Base-by-base conservation (phyloP, 2,329 filamentous ascomycete genomes). In the Trichoderma citrinoviride region DNA sequence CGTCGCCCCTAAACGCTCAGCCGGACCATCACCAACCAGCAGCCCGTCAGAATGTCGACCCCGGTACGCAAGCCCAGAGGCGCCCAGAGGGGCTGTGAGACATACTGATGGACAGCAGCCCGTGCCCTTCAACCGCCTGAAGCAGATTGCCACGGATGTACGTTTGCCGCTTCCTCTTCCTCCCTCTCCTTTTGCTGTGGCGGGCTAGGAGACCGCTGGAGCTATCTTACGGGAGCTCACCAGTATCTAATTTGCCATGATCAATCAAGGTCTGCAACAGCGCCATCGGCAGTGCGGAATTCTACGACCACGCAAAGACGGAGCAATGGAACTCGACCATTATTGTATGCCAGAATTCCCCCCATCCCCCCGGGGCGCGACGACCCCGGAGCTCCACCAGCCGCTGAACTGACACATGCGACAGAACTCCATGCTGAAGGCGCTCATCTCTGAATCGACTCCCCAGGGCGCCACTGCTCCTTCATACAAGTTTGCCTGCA, bases 401-500 rank as follows among this genome's bases (percentile, higher is more conserved):
- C 29, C 21, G 27, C 40, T 52, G 52, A 52, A 66, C 57, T 72
- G 58, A 71, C 67, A 37, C 27, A 23, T 43, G 44, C 65, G 64
- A 56, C 71, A 92, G 90, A 91, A 90, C 81, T 86, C 83, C 64
- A 90, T 94, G 76, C 87, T 95, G 69, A 87, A 90, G 74, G 84
- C 87, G 60, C 83, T 94, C 69, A 92, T 94, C 77, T 88, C 89
- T 70, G 90, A 93, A 75, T 88, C 89, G 57, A 87, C 85, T 19
- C 83, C 86, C 19, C 76, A 83, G 54, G 79, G 83, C 67, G 80
- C 82, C 67, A 78, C 82, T 29, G 81, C 85, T 27, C 89, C 91
- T 5, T 78, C 82, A 17, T 97, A 89, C 86, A 98, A 98, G 80
- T 98, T 94, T 80, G 92, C 93, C 71, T 93, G 96, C 80, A 98